Base-by-base conservation (phyloP, 495 filamentous ascomycete genomes). In the Xylaria longipes region DNA sequence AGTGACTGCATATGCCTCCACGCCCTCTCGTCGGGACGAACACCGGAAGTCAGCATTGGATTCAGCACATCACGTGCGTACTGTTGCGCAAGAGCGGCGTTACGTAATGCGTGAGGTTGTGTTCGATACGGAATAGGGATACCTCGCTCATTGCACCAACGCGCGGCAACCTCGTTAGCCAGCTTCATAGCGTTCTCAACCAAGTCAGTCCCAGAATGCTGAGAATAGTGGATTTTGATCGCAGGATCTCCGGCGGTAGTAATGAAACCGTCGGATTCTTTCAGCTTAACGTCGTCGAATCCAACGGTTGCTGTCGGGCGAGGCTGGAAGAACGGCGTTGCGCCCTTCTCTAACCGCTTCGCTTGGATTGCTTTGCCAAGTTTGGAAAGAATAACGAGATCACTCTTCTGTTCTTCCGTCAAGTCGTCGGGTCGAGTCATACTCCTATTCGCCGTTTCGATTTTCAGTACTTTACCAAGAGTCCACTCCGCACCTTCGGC, bases 41-140 rank as follows among this genome's bases (percentile, higher is more conserved):
- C 77, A 72, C 92, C 88, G 6, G 82, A 86, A 43, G 86, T 75
- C 0, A 91, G 85, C 54, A 81, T 74, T 33, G 84, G 86, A 71
- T 84, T 73, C 83, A 88, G 25, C 82, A 85, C 43, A 80, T 80
- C 50, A 79, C 83, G 65, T 3, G 89, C 89, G 48, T 89, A 80
- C 15, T 83, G 74, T 29, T 74, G 76, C 15, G 90, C 68, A 11
- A 78, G 70, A 3, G 78, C 73, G 12, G 80, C 69, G 52, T 83
- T 78, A 52, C 87, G 85, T 45, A 87, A 81, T 6, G 91, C 88
- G 66, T 90, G 86, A 57, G 85, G 86, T 72, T 90, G 85, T 8
- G 92, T 89, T 50, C 94, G 88, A 80, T 91, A 98, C 20, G 94
- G 87, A 64, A 89, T 86, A 3, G 97, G 95, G 45, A 99, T 93